Evolutionary conservation across 495 filamentous ascomycete species (phyloP).

Genomic region (Penicillium cataractarum): DNA sequence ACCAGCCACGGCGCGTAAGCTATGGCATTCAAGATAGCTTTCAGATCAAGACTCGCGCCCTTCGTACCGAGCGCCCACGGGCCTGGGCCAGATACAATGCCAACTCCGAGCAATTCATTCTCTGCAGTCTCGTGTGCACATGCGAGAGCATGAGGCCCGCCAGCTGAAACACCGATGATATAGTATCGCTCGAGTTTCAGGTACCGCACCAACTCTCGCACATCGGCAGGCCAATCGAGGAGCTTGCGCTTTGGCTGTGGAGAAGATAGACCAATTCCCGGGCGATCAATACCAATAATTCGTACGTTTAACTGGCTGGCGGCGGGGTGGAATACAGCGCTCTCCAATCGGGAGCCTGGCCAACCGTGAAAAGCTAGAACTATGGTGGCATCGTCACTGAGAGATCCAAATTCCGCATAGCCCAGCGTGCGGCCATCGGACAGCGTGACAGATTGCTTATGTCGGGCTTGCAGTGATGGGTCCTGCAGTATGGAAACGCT

Average conservation of each 20-base stretch:
- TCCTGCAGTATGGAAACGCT: conserved; percentile 17
- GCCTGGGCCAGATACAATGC: conserved; percentile 7
- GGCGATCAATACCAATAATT: conserved; percentile 43
- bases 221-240: conserved; percentile 43
- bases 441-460: conserved; percentile 21
- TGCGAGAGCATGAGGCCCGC: conserved; percentile 45
- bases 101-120: conserved; percentile 12
- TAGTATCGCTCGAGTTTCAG: conserved; percentile 35
- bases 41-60: conserved; percentile 1
- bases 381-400: conserved; percentile 19
- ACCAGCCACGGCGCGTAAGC: conserved; percentile 13
- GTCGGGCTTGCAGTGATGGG: conserved; percentile 13
- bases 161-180: conserved; percentile 41
- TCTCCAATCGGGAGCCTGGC: conserved; percentile 41
- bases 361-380: conserved; percentile 43
- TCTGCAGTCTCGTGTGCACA: conserved; percentile 24
- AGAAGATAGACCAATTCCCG: conserved; percentile 44
- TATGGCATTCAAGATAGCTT: neutral
- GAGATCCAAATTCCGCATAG: conserved; percentile 37
- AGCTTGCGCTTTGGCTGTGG: conserved; percentile 35
- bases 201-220: conserved; percentile 37
- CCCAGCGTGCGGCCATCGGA: conserved; percentile 36
- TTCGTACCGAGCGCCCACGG: conserved; percentile 3
- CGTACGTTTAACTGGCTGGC: conserved; percentile 33
- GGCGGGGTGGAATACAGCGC: conserved; percentile 17